phyloP scores from a whole-genome alignment of 2,329 filamentous ascomycete species.

The Colletotrichum cuscutae region DNA sequence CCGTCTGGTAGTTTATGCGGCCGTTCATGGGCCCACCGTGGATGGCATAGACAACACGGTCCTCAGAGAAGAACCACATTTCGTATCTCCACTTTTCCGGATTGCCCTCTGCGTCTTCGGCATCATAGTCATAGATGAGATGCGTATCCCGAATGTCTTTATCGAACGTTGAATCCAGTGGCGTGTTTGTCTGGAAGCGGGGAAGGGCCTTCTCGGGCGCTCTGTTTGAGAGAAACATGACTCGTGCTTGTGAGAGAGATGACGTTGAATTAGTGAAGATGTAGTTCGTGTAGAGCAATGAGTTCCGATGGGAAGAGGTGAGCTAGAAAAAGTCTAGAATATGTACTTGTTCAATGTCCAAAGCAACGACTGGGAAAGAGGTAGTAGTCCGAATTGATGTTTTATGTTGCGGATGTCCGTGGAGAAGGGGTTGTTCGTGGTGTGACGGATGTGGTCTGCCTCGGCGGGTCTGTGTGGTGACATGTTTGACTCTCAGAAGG shows the following conservation, averaged over 20 bases:
- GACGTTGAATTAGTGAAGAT: not conserved
- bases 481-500: conserved; percentile 1
- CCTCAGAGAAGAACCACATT: conserved; percentile 68
- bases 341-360: not conserved
- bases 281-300: not conserved
- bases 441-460: conserved; percentile 23
- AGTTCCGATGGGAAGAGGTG: not conserved
- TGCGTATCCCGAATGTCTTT: conserved; percentile 63
- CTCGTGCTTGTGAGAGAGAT: conserved; percentile 4
- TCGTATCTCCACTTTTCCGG: conserved; percentile 71
- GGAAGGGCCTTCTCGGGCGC: conserved; percentile 25
- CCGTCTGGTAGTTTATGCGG: conserved; percentile 62
- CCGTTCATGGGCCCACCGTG: conserved; percentile 70
- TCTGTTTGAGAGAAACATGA: conserved; percentile 34
- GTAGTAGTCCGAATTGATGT: not conserved
- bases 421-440: conserved; percentile 6
- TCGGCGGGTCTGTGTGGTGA: conserved; percentile 33
- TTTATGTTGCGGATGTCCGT: conserved; percentile 28
- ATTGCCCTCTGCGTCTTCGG: conserved; percentile 56
- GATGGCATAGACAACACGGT: conserved; percentile 66
- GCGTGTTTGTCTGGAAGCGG: conserved; percentile 35
- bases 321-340: not conserved
- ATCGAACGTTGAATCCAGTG: conserved; percentile 50
- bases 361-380: not conserved
- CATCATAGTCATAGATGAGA: conserved; percentile 67